Evolutionary conservation across 345 rosid genomes (phyloP).

Genomic region (Pistacia vera): DNA sequence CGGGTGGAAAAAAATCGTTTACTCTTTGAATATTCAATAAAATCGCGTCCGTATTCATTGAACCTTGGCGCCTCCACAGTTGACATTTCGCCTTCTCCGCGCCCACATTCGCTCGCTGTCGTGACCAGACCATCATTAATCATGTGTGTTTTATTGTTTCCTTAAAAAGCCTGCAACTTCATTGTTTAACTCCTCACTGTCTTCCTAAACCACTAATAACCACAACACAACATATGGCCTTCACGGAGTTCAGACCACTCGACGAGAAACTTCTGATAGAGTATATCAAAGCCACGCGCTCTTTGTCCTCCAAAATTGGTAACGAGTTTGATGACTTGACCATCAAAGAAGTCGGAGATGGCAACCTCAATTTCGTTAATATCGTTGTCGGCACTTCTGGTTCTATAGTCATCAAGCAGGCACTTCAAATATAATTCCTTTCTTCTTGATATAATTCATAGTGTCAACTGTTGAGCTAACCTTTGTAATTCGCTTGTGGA

Average conservation of each 20-base stretch:
- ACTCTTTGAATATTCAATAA: background rate
- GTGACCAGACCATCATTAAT: background rate
- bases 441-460: background rate
- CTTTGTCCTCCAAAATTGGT: constrained; percentile 65
- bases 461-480: background rate
- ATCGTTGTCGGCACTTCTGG: constrained; percentile 64
- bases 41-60: constrained; percentile 22
- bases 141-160: background rate
- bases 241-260: constrained; percentile 65
- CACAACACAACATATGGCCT: constrained; percentile 39
- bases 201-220: background rate
- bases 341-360: constrained; percentile 94
- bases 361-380: constrained; percentile 90
- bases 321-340: constrained; percentile 57
- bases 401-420: constrained; percentile 93
- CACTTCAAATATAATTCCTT: too few species aligned
- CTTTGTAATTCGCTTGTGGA: background rate
- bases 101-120: background rate
- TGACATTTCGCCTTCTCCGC: too few species aligned
- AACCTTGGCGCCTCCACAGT: background rate
- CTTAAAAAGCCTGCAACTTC: background rate
- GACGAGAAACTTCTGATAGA: constrained; percentile 73
- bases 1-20: too few species aligned
- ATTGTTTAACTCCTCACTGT: background rate
- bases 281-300: constrained; percentile 73